Conservation (phyloP, 2,329 filamentous ascomycete species). For the Aspergillus ochraceoroseus region DNA sequence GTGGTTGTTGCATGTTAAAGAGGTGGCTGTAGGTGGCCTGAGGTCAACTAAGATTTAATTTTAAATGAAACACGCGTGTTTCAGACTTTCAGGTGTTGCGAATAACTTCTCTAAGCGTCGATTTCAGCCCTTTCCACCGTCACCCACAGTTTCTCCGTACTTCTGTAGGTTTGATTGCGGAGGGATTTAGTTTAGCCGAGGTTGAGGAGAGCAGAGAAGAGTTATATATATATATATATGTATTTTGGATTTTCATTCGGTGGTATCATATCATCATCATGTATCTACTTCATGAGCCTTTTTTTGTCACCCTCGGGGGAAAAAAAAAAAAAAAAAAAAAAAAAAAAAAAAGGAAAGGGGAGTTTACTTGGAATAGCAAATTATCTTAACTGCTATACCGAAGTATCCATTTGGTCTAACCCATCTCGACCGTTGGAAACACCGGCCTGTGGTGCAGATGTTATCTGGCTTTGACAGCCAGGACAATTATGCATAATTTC, state of each 20-base stretch:
- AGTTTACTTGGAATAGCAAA: background rate
- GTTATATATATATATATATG: background rate
- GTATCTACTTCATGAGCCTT: too few species aligned
- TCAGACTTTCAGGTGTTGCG: too few species aligned
- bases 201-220: too few species aligned
- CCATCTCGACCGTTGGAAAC: constrained; percentile 15
- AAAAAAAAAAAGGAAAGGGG: too few species aligned
- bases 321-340: too few species aligned
- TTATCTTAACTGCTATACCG: constrained; percentile 14
- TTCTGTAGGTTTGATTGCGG: background rate
- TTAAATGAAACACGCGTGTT: background rate
- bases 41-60: too few species aligned
- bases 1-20: too few species aligned
- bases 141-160: background rate
- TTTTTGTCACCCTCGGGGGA: too few species aligned
- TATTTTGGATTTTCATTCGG: too few species aligned
- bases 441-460: constrained; percentile 5
- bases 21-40: too few species aligned
- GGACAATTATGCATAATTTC: constrained; percentile 95
- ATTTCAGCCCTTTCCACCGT: background rate
- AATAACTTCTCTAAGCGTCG: background rate
- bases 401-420: constrained; percentile 37
- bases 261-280: too few species aligned
- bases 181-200: background rate
- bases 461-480: constrained; percentile 61